Percentiles rank a stretch among this genome's conserved stretches.
Conservation (phyloP, 805 yeast genomes). For the Candida dendrica region DNA sequence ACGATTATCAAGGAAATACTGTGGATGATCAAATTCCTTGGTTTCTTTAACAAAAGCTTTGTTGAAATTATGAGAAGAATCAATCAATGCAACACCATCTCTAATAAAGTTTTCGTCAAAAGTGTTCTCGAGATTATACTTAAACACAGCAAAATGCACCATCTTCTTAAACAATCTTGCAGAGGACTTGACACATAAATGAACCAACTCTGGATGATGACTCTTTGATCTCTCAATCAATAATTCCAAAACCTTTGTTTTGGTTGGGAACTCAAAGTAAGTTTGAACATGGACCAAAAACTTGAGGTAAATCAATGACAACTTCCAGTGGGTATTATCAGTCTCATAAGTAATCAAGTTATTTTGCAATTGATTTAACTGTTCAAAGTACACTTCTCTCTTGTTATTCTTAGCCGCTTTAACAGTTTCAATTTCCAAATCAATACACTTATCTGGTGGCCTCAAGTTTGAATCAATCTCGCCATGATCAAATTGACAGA, state of each 20-base stretch:
- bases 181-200: slow-evolving; percentile 53
- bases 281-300: slow-evolving; percentile 47
- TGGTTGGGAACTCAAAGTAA: slow-evolving; percentile 40
- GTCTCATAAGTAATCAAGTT: slow-evolving; percentile 21
- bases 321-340: slow-evolving; percentile 48
- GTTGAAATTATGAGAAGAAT: slow-evolving; percentile 31
- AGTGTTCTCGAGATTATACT: slow-evolving; percentile 39
- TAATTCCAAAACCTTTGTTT: slow-evolving; percentile 31
- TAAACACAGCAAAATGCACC: slow-evolving; percentile 35
- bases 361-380: slow-evolving; percentile 36
- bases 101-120: slow-evolving; percentile 30
- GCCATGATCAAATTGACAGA: slow-evolving; percentile 44
- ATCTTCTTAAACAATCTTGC: slow-evolving; percentile 44
- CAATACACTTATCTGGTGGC: slow-evolving; percentile 57
- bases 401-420: slow-evolving; percentile 57
- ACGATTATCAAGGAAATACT: slow-evolving; percentile 51
- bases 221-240: slow-evolving; percentile 42
- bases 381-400: slow-evolving; percentile 32
- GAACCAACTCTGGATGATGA: slow-evolving; percentile 65
- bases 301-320: slow-evolving; percentile 39
- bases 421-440: slow-evolving; percentile 51
- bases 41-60: slow-evolving; percentile 44
- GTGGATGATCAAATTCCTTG: slow-evolving; percentile 37
- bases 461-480: slow-evolving; percentile 34
- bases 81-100: slow-evolving; percentile 32